Base-by-base conservation (phyloP, 2,329 filamentous ascomycete genomes). In the Botryosphaeria dothidea region DNA sequence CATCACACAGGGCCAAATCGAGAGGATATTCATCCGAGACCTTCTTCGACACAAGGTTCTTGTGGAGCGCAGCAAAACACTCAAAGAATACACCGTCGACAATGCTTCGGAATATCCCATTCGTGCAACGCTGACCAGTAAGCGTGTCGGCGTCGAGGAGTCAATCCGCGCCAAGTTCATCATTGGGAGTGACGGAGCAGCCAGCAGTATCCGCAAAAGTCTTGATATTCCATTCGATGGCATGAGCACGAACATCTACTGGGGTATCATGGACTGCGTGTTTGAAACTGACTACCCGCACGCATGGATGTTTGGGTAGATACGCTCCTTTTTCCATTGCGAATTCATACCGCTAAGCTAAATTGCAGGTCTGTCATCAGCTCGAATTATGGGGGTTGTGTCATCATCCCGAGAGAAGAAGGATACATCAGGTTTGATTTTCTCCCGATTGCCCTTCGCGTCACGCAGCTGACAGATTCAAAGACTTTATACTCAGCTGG, bases 1-100 rank as follows among this genome's bases (percentile, higher is more conserved):
- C 64, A 75, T 78, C 60, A 76, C 77, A 0, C 76, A 79, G 52
- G 72, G 75, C 1, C 77, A 78, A 63, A 56, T 78, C 8, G 76
- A 78, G 66, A 67, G 71, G 13, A 75, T 79, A 36, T 79, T 73
- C 57, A 70, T 79, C 23, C 71, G 77, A 6, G 77, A 79, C 63
- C 66, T 79, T 5, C 45, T 70, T 3, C 70, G 77, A 0, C 75
- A 79, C 56, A 66, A 71, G 41, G 66, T 68, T 2, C 66, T 78
- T 1, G 75, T 78, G 2, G 75, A 77, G 65, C 71, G 75, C 3
- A 66, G 68, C 66, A 68, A 61, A 0, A 68, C 67, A 27, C 38
- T 75, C 19, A 67, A 64, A 17, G 67, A 70, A 3, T 72, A 70
- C 58, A 23, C 17, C 48, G 19, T 60, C 5, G 23, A 21, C 2